Evolutionary conservation across 2,329 filamentous ascomycete species (phyloP).

Genomic region (Fusarium caatingaense): DNA sequence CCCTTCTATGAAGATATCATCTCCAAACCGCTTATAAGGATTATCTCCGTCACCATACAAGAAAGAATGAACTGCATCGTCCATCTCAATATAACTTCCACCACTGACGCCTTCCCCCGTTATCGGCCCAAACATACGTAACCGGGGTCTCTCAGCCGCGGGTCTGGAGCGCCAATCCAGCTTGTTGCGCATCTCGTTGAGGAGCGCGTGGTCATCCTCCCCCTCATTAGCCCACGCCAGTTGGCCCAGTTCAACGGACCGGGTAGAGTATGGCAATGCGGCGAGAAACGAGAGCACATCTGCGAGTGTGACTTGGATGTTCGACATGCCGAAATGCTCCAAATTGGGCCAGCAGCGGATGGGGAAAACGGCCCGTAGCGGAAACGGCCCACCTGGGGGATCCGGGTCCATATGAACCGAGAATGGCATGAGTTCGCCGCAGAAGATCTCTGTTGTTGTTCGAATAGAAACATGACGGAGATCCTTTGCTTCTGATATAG

Average conservation of each 20-base stretch:
- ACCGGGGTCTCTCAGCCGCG: background rate
- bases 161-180: slow-evolving; percentile 1
- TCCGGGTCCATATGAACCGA: too few species aligned
- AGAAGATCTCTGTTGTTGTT: rapidly evolving
- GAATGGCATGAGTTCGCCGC: too few species aligned
- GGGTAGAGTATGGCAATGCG: background rate
- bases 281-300: background rate
- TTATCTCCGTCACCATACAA: too few species aligned
- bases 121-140: background rate
- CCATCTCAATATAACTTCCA: too few species aligned
- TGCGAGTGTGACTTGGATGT: background rate
- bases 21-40: too few species aligned
- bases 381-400: background rate
- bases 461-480: background rate
- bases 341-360: background rate
- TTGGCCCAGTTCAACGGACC: background rate
- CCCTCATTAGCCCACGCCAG: background rate
- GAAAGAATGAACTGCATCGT: too few species aligned
- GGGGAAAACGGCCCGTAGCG: background rate
- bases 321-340: background rate
- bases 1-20: too few species aligned
- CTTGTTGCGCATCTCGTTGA: background rate
- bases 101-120: too few species aligned
- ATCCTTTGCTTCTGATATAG: background rate
- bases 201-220: rapidly evolving